phyloP scores from a whole-genome alignment of 2,329 filamentous ascomycete genomes.

The Ascochyta fabae region DNA sequence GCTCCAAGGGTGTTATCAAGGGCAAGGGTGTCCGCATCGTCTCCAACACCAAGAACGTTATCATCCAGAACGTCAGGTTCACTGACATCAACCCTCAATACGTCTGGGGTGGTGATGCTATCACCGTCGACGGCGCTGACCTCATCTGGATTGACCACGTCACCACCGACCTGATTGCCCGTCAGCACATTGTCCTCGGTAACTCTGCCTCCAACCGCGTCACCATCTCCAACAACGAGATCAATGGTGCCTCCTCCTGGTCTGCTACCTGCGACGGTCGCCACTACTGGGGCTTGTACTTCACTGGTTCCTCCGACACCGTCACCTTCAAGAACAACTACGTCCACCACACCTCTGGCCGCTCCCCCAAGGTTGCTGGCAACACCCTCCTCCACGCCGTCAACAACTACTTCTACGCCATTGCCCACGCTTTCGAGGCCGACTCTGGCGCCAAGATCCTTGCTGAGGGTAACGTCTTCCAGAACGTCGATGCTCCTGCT shows the following conservation, averaged over 20 bases:
- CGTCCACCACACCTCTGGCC: conserved; percentile 64
- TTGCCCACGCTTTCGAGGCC: conserved; percentile 64
- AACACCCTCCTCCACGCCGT: conserved; percentile 66
- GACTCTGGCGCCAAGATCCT: conserved; percentile 52
- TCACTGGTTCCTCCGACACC: conserved; percentile 62
- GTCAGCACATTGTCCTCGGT: conserved; percentile 67
- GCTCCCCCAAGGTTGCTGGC: conserved; percentile 62
- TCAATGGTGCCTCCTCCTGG: conserved; percentile 62
- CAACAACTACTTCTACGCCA: conserved; percentile 68
- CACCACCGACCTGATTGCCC: conserved; percentile 63
- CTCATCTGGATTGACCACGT: conserved; percentile 38
- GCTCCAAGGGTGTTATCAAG: conserved; percentile 61
- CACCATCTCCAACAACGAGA: conserved; percentile 66
- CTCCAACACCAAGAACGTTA: conserved; percentile 59
- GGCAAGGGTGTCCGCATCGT: conserved; percentile 63
- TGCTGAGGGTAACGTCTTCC: conserved; percentile 65
- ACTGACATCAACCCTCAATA: conserved; percentile 49
- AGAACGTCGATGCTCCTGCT: conserved; percentile 56
- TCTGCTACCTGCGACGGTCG: conserved; percentile 65
- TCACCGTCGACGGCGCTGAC: conserved; percentile 39
- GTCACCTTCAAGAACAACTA: conserved; percentile 68
- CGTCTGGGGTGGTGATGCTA: conserved; percentile 47
- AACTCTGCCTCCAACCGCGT: conserved; percentile 61
- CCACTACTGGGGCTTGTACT: conserved; percentile 66
- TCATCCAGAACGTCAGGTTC: conserved; percentile 55